Conservation (phyloP, 164 flowering plant genomes). For the Annona cherimola region DNA sequence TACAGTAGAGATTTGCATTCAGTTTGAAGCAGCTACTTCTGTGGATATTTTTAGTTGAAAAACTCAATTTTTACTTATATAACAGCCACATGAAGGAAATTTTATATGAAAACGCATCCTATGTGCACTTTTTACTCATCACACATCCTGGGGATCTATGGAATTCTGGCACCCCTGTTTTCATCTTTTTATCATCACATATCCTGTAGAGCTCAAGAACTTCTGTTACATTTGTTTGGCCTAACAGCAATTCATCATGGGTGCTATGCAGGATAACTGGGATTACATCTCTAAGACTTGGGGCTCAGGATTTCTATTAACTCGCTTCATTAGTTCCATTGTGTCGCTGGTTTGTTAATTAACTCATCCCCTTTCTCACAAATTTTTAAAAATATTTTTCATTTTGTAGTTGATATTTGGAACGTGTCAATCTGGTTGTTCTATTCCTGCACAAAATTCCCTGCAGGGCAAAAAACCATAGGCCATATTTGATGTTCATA, state of each 20-base stretch:
- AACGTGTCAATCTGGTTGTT: neutral
- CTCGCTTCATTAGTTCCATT: conserved; percentile 64
- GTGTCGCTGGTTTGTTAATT: conserved; percentile 60
- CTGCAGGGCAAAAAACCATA: neutral
- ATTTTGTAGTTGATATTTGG: neutral
- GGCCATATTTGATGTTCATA: neutral
- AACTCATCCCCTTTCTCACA: neutral
- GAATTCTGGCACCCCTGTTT: too few relatives aligned
- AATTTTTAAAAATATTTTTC: too few relatives aligned
- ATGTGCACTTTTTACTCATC: too few relatives aligned
- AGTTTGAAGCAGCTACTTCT: too few relatives aligned
- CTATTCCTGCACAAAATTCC: neutral
- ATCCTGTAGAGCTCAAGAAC: neutral
- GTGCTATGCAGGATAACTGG: conserved; percentile 66
- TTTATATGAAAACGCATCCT: too few relatives aligned
- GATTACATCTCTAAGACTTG: conserved; percentile 56
- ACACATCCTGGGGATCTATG: too few relatives aligned
- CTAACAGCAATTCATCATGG: neutral
- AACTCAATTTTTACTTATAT: too few relatives aligned
- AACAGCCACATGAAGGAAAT: too few relatives aligned
- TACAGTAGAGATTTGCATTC: too few relatives aligned
- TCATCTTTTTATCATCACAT: neutral
- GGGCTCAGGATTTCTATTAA: conserved; percentile 69
- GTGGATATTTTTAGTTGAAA: too few relatives aligned
- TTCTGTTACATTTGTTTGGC: neutral